phyloP scores from a whole-genome alignment of 805 yeast species.

The Saccharomyces jurei region DNA sequence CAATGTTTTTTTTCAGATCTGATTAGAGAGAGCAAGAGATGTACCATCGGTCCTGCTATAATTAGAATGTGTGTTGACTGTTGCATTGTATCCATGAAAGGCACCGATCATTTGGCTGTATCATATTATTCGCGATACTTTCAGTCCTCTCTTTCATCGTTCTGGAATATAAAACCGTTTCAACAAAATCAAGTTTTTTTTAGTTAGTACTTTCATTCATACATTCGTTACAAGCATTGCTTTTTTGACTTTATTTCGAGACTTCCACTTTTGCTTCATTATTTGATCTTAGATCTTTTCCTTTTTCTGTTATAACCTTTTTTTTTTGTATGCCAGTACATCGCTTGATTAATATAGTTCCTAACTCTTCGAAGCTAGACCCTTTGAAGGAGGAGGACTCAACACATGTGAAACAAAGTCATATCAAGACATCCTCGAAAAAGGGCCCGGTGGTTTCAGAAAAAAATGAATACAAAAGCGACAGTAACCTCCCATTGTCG shows the following conservation, averaged over 20 bases:
- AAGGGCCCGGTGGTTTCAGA: neutral
- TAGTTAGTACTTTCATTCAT: neutral
- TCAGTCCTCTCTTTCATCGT: neutral
- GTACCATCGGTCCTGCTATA: neutral
- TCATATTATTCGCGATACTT: neutral
- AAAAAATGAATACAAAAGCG: neutral
- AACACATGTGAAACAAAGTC: neutral
- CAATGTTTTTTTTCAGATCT: neutral
- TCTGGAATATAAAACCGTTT: neutral
- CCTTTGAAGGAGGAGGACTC: neutral
- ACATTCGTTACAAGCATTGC: neutral
- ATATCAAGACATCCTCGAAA: neutral
- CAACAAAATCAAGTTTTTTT: neutral
- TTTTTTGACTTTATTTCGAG: neutral
- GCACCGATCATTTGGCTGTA: neutral
- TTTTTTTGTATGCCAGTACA: neutral
- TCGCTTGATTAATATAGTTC: neutral
- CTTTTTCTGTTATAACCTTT: neutral
- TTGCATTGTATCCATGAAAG: neutral
- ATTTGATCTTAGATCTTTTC: neutral
- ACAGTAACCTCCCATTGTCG: neutral
- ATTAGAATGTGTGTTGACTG: neutral
- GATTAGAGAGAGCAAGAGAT: neutral
- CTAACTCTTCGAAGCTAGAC: neutral
- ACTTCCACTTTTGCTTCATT: neutral